Percentiles rank a stretch among this genome's conserved stretches.
phyloP scores from a whole-genome alignment of 495 filamentous ascomycete genomes.

The Penicillium bovifimosum region DNA sequence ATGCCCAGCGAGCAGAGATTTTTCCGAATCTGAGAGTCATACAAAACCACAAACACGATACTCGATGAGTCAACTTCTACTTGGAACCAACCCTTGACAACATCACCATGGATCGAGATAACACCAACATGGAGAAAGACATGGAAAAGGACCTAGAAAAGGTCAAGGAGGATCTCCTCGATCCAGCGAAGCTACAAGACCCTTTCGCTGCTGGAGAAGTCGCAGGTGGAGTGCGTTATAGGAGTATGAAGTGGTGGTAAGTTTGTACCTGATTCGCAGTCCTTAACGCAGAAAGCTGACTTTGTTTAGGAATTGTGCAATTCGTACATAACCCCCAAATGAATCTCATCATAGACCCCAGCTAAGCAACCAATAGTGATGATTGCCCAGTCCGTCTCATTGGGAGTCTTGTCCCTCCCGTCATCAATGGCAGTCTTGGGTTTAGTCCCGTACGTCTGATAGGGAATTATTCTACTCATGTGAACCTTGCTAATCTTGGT shows the following conservation, averaged over 20 bases:
- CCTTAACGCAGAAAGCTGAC: not conserved
- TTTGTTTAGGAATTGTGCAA: not conserved
- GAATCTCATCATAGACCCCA: not conserved
- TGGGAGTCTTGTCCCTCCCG: slow-evolving; percentile 56
- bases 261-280: not conserved
- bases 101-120: not conserved
- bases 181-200: not conserved
- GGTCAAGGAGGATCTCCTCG: not conserved
- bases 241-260: slow-evolving; percentile 2
- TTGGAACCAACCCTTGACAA: not conserved
- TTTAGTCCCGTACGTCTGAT: slow-evolving; percentile 39
- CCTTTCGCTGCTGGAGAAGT: not conserved
- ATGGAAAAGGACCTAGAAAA: not conserved
- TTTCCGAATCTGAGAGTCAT: not conserved
- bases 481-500: not conserved
- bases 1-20: not conserved
- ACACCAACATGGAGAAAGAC: not conserved
- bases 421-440: slow-evolving; percentile 56
- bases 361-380: slow-evolving; percentile 32
- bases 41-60: too few species aligned
- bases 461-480: too few species aligned
- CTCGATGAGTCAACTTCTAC: not conserved
- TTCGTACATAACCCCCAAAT: not conserved
- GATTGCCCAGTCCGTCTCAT: slow-evolving; percentile 59
- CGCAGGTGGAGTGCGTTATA: not conserved